A percentile compares a stretch with the other conserved stretches of the same genome.
Conservation (phyloP, 208 protist species). For the Porcisia deanei region DNA sequence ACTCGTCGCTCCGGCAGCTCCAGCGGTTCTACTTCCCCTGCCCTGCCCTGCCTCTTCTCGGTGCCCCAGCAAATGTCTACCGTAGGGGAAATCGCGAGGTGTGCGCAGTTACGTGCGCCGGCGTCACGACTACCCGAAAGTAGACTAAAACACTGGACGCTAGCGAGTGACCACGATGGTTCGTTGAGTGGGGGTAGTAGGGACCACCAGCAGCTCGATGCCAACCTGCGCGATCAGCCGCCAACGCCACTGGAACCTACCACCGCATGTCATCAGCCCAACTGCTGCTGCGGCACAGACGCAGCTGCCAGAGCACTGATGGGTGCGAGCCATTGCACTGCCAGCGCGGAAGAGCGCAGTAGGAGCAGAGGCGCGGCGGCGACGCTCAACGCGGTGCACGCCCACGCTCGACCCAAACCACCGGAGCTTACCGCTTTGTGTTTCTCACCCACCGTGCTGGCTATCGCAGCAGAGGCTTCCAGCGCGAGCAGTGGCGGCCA, state of each 20-base stretch:
- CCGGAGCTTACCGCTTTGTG: not conserved
- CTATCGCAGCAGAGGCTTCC: not conserved
- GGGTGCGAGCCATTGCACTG: slow-evolving; percentile 4
- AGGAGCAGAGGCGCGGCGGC: not conserved
- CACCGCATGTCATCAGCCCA: not conserved
- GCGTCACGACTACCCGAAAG: not conserved
- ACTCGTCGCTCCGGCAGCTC: not conserved
- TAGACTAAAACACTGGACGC: not conserved
- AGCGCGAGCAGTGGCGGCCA: not conserved
- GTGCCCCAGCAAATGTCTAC: not conserved
- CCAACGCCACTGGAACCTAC: not conserved
- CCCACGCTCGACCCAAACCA: not conserved
- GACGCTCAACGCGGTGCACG: not conserved
- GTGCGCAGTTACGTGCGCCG: not conserved
- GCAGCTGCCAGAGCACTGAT: not conserved
- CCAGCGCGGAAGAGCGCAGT: not conserved
- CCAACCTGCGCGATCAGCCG: not conserved
- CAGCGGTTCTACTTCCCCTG: not conserved
- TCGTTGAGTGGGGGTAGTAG: not conserved
- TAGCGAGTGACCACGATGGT: not conserved
- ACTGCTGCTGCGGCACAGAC: not conserved
- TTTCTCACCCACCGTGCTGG: not conserved
- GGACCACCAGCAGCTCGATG: not conserved
- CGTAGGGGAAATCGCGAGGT: not conserved
- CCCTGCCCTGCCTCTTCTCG: not conserved